Evolutionary conservation across 164 flowering plant species (phyloP).

Genomic region (Akebia trifoliata): DNA sequence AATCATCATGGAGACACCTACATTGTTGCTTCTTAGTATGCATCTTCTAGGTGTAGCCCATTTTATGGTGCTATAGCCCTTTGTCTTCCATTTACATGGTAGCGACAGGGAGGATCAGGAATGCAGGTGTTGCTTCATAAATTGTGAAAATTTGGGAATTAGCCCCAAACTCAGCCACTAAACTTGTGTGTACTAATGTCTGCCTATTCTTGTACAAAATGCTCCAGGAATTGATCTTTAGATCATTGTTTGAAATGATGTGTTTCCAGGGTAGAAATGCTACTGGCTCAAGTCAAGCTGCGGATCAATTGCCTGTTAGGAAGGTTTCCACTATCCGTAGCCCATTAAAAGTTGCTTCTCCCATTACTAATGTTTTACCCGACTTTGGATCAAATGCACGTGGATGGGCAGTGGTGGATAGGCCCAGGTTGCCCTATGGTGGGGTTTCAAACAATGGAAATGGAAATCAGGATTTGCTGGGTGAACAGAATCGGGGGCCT

Average conservation of each 20-base stretch:
- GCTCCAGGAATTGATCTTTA: not conserved
- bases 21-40: too few species aligned
- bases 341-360: constrained; percentile 33
- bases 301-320: constrained; percentile 31
- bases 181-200: too few species aligned
- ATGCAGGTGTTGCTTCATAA: too few species aligned
- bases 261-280: constrained; percentile 41
- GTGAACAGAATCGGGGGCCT: constrained; percentile 70
- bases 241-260: not conserved
- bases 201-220: too few species aligned
- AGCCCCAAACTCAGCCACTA: too few species aligned
- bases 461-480: constrained; percentile 34
- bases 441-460: constrained; percentile 30
- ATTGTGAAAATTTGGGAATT: too few species aligned
- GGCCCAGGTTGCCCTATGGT: constrained; percentile 35
- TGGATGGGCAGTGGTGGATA: constrained; percentile 29
- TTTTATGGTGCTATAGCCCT: too few species aligned
- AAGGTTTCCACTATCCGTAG: constrained; percentile 25
- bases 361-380: constrained; percentile 29
- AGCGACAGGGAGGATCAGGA: too few species aligned
- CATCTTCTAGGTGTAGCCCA: too few species aligned
- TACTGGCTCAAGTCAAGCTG: constrained; percentile 28
- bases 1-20: too few species aligned
- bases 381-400: constrained; percentile 34
- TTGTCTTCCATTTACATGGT: too few species aligned